phyloP scores from a whole-genome alignment of 768 basidiomycete genomes.

The Boletus fagicola region DNA sequence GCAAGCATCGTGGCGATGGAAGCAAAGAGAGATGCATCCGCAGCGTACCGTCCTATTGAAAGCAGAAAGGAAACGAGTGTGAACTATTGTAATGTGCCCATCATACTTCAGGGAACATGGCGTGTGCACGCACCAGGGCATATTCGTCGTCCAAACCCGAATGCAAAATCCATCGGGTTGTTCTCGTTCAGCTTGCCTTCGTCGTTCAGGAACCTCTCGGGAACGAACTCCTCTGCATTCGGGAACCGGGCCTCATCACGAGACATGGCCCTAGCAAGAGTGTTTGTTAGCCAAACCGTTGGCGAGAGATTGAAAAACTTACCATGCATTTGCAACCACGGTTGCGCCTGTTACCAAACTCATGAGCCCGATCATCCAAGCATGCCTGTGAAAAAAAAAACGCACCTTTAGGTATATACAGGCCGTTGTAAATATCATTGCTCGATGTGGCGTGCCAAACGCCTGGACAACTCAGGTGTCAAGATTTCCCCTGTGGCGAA shows the following conservation, averaged over 20 bases:
- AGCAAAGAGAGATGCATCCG: slow-evolving; percentile 7
- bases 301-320: neutral
- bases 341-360: slow-evolving; percentile 2
- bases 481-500: neutral
- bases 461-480: slow-evolving; percentile 1
- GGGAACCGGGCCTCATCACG: slow-evolving; percentile 10
- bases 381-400: neutral
- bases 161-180: slow-evolving; percentile 7
- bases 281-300: neutral
- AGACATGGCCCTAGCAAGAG: slow-evolving; percentile 8
- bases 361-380: neutral
- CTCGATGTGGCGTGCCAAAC: slow-evolving; percentile 21
- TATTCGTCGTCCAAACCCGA: slow-evolving; percentile 16
- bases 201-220: slow-evolving; percentile 13
- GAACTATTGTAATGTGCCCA: neutral
- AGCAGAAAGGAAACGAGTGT: neutral
- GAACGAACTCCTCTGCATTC: slow-evolving; percentile 5
- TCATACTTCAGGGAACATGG: neutral
- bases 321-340: slow-evolving; percentile 15
- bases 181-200: slow-evolving; percentile 9
- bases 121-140: neutral
- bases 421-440: slow-evolving; percentile 27
- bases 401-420: slow-evolving; percentile 34
- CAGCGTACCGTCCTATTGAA: neutral
- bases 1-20: slow-evolving; percentile 16